Conservation (phyloP, 768 basidiomycete genomes). For the Tricholoma matsutake region DNA sequence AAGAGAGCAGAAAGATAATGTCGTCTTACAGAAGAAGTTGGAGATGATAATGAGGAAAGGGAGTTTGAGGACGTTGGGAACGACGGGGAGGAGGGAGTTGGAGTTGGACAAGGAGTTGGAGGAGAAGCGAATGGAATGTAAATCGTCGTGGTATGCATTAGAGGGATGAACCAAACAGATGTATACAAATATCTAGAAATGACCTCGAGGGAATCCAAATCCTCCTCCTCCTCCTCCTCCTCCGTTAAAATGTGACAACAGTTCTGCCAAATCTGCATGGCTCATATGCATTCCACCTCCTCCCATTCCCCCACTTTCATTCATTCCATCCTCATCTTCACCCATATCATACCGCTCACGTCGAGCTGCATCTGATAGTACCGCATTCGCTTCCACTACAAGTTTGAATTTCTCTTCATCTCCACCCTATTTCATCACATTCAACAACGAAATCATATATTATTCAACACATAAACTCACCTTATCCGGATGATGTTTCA, state of each 20-base stretch:
- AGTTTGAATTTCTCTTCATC: slow-evolving; percentile 97
- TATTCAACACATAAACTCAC: slow-evolving; percentile 26
- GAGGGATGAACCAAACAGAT: background rate
- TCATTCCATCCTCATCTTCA: slow-evolving; percentile 74
- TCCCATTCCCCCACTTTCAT: slow-evolving; percentile 36
- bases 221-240: slow-evolving; percentile 32
- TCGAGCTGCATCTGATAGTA: slow-evolving; percentile 73
- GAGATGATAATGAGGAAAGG: too few relatives aligned
- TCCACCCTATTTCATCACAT: slow-evolving; percentile 66
- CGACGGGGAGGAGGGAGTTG: background rate
- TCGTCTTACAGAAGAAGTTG: background rate
- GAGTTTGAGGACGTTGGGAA: too few relatives aligned
- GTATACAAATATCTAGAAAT: slow-evolving; percentile 1
- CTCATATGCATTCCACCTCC: slow-evolving; percentile 43
- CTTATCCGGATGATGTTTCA: slow-evolving; percentile 87
- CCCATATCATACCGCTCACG: slow-evolving; percentile 78
- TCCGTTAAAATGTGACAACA: slow-evolving; percentile 65
- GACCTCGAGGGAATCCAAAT: slow-evolving; percentile 14
- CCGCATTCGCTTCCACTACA: slow-evolving; percentile 75
- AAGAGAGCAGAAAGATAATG: slow-evolving; percentile 11
- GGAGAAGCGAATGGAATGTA: slow-evolving; percentile 29
- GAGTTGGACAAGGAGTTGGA: slow-evolving; percentile 24
- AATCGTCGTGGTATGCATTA: background rate
- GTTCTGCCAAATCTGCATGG: slow-evolving; percentile 53
- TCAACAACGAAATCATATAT: slow-evolving; percentile 1